These are phyloP conservation scores for Penicillium palitans DNA, from an alignment of 2,329 filamentous ascomycete genomes.

Conservation along the genomic window DNA sequence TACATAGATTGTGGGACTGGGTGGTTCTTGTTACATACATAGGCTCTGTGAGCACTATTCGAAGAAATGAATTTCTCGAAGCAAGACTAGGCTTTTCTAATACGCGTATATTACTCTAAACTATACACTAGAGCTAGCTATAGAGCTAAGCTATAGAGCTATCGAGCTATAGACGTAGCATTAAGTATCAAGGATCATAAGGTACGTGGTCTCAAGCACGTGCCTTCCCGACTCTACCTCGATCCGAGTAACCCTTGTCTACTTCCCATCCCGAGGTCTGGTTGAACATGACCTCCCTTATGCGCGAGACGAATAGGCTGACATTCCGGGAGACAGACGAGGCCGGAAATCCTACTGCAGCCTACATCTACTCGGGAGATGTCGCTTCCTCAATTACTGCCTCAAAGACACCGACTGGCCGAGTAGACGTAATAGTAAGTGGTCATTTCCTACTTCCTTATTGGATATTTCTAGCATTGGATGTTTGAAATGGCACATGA, in stretches of 20 bases:
- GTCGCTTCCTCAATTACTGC: constrained; percentile 12
- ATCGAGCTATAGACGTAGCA: neutral
- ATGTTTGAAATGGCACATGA: neutral
- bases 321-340: constrained; percentile 49
- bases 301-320: constrained; percentile 11
- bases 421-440: constrained; percentile 49
- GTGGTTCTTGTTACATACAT: constrained; percentile 20
- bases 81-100: neutral
- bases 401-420: constrained; percentile 23
- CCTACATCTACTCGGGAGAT: constrained; percentile 49
- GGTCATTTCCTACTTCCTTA: neutral
- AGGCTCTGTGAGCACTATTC: constrained; percentile 24
- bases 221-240: constrained; percentile 5
- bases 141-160: neutral
- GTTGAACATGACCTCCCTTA: constrained; percentile 1
- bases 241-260: neutral
- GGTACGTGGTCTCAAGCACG: constrained; percentile 8
- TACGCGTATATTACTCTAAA: neutral
- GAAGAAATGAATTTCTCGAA: constrained; percentile 4
- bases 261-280: neutral
- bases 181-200: neutral
- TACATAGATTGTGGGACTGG: constrained; percentile 19
- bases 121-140: neutral
- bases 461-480: neutral
- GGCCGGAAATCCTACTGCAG: constrained; percentile 50